These are phyloP conservation scores for Raddia distichophylla DNA, from an alignment of 176 grass and related monocot species.

Conservation along the genomic window DNA sequence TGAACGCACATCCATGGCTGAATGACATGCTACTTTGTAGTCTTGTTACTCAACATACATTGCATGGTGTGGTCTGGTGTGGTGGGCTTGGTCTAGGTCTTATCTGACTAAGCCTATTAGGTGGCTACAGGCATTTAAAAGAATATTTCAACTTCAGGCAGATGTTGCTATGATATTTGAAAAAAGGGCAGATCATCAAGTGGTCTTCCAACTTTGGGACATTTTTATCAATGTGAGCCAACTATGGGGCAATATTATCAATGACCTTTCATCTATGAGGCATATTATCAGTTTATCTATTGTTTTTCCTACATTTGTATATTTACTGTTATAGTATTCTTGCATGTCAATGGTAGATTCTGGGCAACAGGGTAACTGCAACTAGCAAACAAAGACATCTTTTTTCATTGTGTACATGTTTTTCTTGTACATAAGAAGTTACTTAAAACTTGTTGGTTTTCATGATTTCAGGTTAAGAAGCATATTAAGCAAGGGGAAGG, in stretches of 20 bases:
- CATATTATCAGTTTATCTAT: no score
- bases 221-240: no score
- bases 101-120: no score
- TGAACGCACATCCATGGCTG: constrained; percentile 62
- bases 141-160: no score
- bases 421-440: not conserved
- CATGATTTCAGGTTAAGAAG: constrained; percentile 80
- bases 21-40: not conserved
- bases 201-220: no score
- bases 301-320: not conserved
- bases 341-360: not conserved
- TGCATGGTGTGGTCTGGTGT: no score
- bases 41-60: not conserved
- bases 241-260: no score
- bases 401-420: constrained; percentile 4
- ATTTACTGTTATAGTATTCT: not conserved
- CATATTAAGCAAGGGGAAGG: constrained; percentile 97
- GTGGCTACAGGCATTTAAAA: no score
- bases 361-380: not conserved
- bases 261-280: no score
- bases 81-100: no score
- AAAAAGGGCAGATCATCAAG: no score
- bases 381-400: not conserved
- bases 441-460: not conserved
- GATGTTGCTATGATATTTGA: no score